phyloP scores from a whole-genome alignment of 768 basidiomycete species.

The Termitomyces sp. region DNA sequence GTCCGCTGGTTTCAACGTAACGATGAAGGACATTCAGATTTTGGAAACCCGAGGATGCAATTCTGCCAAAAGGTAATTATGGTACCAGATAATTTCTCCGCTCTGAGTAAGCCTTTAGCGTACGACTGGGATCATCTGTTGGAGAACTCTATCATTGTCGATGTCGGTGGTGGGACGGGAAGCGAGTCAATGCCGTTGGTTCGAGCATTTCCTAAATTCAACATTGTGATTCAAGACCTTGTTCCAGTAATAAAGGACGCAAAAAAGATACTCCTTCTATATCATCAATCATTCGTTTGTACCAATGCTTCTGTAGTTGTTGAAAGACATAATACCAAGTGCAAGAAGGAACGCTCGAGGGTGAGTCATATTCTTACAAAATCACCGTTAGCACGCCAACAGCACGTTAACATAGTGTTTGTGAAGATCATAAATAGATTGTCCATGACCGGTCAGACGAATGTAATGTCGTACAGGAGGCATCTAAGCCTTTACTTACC shows the following conservation, averaged over 20 bases:
- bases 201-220: conserved; percentile 24
- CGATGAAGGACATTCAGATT: conserved; percentile 23
- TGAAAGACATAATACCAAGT: not conserved
- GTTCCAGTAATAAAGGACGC: conserved; percentile 19
- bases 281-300: not conserved
- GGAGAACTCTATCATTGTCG: conserved; percentile 18
- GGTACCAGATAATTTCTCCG: not conserved
- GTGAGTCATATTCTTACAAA: not conserved
- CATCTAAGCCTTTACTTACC: conserved; percentile 29
- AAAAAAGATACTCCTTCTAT: conserved; percentile 4
- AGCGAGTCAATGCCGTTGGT: conserved; percentile 22
- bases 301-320: not conserved
- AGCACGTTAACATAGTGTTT: not conserved
- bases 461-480: conserved; percentile 10
- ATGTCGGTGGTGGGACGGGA: conserved; percentile 34
- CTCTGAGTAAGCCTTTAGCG: not conserved
- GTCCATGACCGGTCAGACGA: conserved; percentile 9
- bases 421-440: conserved; percentile 5
- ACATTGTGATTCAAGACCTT: conserved; percentile 27
- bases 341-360: conserved; percentile 5
- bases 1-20: conserved; percentile 25
- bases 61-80: conserved; percentile 12
- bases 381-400: too few relatives aligned
- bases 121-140: conserved; percentile 6
- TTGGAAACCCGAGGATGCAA: conserved; percentile 19